A percentile compares a stretch with the other conserved stretches of the same genome.
Conservation (phyloP, 208 protist genomes). For the Leishmania guyanensis region DNA sequence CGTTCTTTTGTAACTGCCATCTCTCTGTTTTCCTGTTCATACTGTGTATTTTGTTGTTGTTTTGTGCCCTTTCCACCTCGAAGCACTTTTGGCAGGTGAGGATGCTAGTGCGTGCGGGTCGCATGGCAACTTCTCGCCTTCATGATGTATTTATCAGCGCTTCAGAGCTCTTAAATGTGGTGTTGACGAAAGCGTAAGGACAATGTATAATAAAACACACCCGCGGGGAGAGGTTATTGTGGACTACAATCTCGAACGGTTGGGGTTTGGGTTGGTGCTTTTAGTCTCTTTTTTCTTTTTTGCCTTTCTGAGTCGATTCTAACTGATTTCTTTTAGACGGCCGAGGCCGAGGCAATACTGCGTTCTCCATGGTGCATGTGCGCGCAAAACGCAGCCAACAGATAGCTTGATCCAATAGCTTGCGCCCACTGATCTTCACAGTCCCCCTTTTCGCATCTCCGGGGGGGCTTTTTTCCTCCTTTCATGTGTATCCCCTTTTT, state of each 20-base stretch:
- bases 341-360: not conserved
- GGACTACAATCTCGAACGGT: not conserved
- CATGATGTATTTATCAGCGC: constrained; percentile 11
- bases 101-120: not conserved
- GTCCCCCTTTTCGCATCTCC: not conserved
- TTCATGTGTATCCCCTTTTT: not conserved
- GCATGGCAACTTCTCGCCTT: not conserved
- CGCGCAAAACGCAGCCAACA: not conserved
- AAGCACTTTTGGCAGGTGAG: not conserved
- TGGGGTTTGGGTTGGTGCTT: constrained; percentile 5
- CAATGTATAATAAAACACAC: constrained; percentile 15
- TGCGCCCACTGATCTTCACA: not conserved
- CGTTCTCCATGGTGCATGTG: not conserved
- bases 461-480: not conserved
- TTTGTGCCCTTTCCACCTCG: constrained; percentile 14
- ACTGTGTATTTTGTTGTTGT: constrained; percentile 8
- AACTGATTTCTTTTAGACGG: not conserved
- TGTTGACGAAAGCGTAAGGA: not conserved
- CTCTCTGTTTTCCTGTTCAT: not conserved
- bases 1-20: constrained; percentile 6
- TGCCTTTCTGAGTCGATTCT: constrained; percentile 2
- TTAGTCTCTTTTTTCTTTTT: constrained; percentile 22
- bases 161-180: constrained; percentile 2
- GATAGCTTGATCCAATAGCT: not conserved
- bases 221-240: not conserved